Evolutionary conservation across 225 moss, liverwort and hornwort species (phyloP), one percentile per base, ranked within the genome.

Genomic region (Physcomitrellopsis africana): DNA sequence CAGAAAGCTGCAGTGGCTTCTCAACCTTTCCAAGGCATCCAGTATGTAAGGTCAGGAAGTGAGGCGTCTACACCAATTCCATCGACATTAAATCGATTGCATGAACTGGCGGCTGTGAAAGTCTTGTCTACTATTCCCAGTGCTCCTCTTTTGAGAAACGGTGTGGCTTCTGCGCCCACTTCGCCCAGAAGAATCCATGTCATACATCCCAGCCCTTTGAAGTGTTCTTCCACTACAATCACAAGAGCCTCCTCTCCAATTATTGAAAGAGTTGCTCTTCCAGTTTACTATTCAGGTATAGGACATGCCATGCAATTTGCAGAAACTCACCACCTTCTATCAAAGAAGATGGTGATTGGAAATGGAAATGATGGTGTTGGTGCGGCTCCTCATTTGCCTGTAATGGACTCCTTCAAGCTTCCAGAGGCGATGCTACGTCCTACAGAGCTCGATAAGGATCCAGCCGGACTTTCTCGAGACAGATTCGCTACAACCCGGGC

Each of bases 131-230:
- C 79, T 73, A 83, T 82, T 23, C 82, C 85, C 41, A 69, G 54
- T 11, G 82, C 85, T 37, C 82, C 88, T 65, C 85, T 80, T 80
- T 70, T 85, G 70, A 80, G 82, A 58, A 60, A 63, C 52, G 72
- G 69, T 62, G 72, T 57, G 61, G 78, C 63, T 67, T 84, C 87
- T 32, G 87, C 77, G 32, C 84, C 87, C 46, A 72, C 81, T 26
- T 84, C 87, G 23, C 87, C 87, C 16, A 82, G 79, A 82, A 65
- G 61, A 11, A 68, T 58, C 10, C 43, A 63, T 60, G 5, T 18
- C 65, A 22, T 58, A 51, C 49, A 81, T 52, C 76, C 76, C 51
- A 68, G 57, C 61, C 76, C 84, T 74, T 81, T 79, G 18, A 63
- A 68, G 15, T 15, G 14, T 47, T 62, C 58, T 16, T 74, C 58